phyloP scores from a whole-genome alignment of 2,329 filamentous ascomycete species.

The Dryadomyces quercus-mongolicae region DNA sequence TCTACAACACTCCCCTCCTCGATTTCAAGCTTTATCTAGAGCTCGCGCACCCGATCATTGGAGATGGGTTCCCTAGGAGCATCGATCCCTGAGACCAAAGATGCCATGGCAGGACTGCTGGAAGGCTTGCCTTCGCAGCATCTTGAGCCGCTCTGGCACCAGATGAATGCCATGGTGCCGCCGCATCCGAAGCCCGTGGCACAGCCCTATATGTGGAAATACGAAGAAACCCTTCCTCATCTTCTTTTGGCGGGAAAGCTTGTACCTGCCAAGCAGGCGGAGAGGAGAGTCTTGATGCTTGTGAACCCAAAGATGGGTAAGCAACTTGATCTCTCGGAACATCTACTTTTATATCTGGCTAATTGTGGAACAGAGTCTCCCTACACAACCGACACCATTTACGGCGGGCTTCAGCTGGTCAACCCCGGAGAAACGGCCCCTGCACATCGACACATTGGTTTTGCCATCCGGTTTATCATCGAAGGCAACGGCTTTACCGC shows the following conservation, averaged over 20 bases:
- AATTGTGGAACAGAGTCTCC: constrained; percentile 23
- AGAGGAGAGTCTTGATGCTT: constrained; percentile 25
- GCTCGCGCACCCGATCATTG: too few relatives aligned
- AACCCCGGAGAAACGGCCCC: constrained; percentile 39
- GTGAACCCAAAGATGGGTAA: constrained; percentile 17
- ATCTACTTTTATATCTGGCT: too few relatives aligned
- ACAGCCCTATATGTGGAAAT: constrained; percentile 22
- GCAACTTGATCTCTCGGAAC: too few relatives aligned
- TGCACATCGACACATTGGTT: constrained; percentile 40
- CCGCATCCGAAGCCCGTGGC: constrained; percentile 28
- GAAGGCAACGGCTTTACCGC: constrained; percentile 44
- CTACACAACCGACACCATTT: constrained; percentile 42
- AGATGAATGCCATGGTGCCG: constrained; percentile 31
- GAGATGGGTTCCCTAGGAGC: too few relatives aligned
- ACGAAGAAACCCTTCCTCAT: constrained; percentile 19
- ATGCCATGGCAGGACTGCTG: too few relatives aligned
- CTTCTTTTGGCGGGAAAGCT: constrained; percentile 21
- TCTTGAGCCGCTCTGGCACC: constrained; percentile 26
- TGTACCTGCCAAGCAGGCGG: constrained; percentile 21
- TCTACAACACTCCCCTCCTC: too few relatives aligned
- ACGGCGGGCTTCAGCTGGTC: constrained; percentile 41
- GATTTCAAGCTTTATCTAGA: too few relatives aligned
- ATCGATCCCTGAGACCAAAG: too few relatives aligned
- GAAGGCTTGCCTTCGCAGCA: too few relatives aligned
- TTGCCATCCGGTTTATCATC: constrained; percentile 43